A percentile compares a stretch with the other conserved stretches of the same genome.
These are phyloP conservation scores for Sporothrix humicola DNA, from an alignment of 2,329 filamentous ascomycete genomes.

Conservation along the genomic window DNA sequence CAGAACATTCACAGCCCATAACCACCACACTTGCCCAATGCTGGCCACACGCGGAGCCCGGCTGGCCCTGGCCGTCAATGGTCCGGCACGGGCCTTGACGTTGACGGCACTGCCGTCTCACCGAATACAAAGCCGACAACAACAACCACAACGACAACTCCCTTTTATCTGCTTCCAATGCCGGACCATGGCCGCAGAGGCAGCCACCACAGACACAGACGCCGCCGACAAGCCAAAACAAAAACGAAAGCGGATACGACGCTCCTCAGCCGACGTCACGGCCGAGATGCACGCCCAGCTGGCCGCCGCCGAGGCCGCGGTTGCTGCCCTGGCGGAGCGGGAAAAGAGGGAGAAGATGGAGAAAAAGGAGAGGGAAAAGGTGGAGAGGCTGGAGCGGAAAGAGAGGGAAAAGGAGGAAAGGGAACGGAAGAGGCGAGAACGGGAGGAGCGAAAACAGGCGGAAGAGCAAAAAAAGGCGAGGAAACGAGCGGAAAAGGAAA, in stretches of 20 bases:
- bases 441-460: too few species aligned
- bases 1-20: not conserved
- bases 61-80: not conserved
- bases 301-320: not conserved
- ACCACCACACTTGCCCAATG: slow-evolving; percentile 29
- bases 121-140: too few species aligned
- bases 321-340: too few species aligned
- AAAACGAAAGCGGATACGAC: not conserved
- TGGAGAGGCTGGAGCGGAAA: too few species aligned
- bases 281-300: too few species aligned
- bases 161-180: not conserved
- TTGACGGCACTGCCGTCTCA: not conserved
- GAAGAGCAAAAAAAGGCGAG: not conserved
- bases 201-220: not conserved
- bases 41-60: slow-evolving; percentile 13
- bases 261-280: not conserved
- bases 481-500: not conserved
- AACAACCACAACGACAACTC: not conserved
- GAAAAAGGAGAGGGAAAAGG: too few species aligned
- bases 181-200: not conserved
- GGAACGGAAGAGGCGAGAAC: too few species aligned
- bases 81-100: not conserved
- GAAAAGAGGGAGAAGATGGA: too few species aligned
- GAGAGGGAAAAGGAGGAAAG: too few species aligned
- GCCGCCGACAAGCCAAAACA: not conserved